A percentile compares a stretch with the other conserved stretches of the same genome.
Evolutionary conservation across 2,329 filamentous ascomycete species (phyloP).

Genomic region (Didymosphaeria variabile): DNA sequence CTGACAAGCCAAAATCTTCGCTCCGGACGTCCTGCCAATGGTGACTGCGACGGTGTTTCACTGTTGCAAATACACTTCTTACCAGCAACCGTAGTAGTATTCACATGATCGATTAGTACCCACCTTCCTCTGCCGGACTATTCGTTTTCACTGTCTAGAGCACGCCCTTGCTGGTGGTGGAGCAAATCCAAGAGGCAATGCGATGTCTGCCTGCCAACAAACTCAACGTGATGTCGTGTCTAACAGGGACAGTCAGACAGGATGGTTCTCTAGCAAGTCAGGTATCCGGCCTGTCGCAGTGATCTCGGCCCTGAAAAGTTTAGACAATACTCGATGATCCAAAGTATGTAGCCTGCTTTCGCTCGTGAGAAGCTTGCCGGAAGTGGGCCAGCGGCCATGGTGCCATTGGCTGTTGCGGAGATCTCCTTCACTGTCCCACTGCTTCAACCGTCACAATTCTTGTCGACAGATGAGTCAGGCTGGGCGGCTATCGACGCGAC

Average conservation of each 20-base stretch:
- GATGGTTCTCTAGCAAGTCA: neutral
- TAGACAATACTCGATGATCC: neutral
- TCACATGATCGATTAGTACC: neutral
- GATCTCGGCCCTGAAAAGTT: neutral
- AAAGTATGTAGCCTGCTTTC: neutral
- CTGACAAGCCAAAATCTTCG: slow-evolving; percentile 36
- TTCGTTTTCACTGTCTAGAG: neutral
- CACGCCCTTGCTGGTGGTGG: too few species aligned
- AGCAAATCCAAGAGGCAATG: neutral
- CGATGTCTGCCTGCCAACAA: neutral
- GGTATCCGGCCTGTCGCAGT: neutral
- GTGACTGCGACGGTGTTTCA: neutral
- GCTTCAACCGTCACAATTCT: neutral
- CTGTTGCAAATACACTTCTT: neutral
- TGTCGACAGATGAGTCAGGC: slow-evolving; percentile 11
- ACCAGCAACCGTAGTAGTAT: neutral
- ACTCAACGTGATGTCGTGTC: neutral
- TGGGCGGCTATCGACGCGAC: slow-evolving; percentile 3
- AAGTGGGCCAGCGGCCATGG: neutral
- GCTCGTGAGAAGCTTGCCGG: neutral
- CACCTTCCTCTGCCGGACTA: neutral
- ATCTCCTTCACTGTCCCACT: neutral
- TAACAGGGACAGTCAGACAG: neutral
- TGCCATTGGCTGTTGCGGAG: slow-evolving; percentile 4
- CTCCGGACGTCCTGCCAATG: neutral